These are phyloP conservation scores for Juncus inflexus DNA, from an alignment of 176 grass and related monocot genomes.

Conservation along the genomic window DNA sequence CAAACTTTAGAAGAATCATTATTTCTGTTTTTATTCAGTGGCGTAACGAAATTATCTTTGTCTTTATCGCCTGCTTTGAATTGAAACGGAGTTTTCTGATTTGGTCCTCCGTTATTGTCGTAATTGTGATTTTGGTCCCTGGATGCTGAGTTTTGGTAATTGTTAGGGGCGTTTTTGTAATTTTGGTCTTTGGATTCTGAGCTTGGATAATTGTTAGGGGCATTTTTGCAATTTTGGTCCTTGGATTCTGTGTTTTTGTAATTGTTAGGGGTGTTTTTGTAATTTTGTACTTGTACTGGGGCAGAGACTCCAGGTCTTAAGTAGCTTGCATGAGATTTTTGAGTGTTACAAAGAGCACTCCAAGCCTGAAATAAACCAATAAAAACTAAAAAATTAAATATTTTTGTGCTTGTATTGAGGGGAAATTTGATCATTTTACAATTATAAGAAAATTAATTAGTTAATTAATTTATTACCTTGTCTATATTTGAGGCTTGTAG, in stretches of 20 bases:
- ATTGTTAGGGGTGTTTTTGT: constrained; percentile 10
- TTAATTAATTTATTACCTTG: constrained; percentile 44
- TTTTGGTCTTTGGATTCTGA: too few species aligned
- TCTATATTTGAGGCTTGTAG: constrained; percentile 52
- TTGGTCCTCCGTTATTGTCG: constrained; percentile 20
- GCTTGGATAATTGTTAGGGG: not conserved
- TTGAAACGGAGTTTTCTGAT: constrained; percentile 31
- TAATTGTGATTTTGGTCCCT: constrained; percentile 17
- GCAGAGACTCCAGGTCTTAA: constrained; percentile 82
- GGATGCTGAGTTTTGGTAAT: constrained; percentile 23
- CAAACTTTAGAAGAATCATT: constrained; percentile 13
- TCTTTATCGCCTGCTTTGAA: constrained; percentile 19
- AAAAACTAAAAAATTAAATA: not conserved
- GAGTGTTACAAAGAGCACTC: constrained; percentile 59
- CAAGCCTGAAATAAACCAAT: constrained; percentile 54
- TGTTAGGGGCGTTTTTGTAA: constrained; percentile 30
- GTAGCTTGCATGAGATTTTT: constrained; percentile 52
- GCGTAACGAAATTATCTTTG: constrained; percentile 8
- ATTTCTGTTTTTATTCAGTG: not conserved
- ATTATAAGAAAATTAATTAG: constrained; percentile 1
- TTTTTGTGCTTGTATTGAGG: not conserved
- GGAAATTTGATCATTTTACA: constrained; percentile 7
- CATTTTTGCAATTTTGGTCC: not conserved
- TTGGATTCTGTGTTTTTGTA: too few species aligned
- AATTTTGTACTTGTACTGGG: constrained; percentile 31